Evolutionary conservation across 2,329 filamentous ascomycete species (phyloP), one percentile per base, ranked within the genome.

Genomic region (Colletotrichum truncatum): DNA sequence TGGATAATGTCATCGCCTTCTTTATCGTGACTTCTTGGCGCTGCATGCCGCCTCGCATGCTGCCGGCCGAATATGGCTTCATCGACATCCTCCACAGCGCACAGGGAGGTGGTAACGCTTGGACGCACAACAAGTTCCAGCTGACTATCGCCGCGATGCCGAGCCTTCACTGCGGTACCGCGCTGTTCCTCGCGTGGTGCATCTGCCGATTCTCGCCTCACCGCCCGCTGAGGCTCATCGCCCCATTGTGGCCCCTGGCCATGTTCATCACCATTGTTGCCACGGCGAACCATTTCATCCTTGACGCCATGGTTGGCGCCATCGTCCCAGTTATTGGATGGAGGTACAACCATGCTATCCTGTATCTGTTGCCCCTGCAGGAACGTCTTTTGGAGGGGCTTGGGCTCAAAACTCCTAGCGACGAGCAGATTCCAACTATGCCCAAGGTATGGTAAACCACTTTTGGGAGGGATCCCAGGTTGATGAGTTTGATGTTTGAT

Each of bases 121-220:
- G 81, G 82, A 81, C 77, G 16, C 74, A 82, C 56, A 84, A 84
- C 67, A 74, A 74, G 18, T 82, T 81, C 60, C 80, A 82, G 68
- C 70, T 84, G 10, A 83, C 80, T 7, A 82, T 83, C 63, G 82
- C 81, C 0, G 82, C 82, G 25, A 84, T 84, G 81, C 82, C 82
- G 2, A 82, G 78, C 16, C 70, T 84, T 12, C 82, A 84, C 67
- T 84, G 83, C 65, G 82, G 81, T 28, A 80, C 77, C 0, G 70
- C 78, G 0, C 69, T 78, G 3, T 78, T 78, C 59, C 70, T 80
- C 11, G 76, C 74, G 3, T 70, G 77, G 6, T 77, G 70, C 23
- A 60, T 79, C 25, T 69, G 73, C 10, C 75, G 70, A 7, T 83
- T 78, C 68, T 79, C 79, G 9, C 81, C 80, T 1, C 81, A 84